A percentile compares a stretch with the other conserved stretches of the same genome.
These are phyloP conservation scores for Tylopilus cervinicoccineus DNA, from an alignment of 768 basidiomycete genomes.

Conservation along the genomic window DNA sequence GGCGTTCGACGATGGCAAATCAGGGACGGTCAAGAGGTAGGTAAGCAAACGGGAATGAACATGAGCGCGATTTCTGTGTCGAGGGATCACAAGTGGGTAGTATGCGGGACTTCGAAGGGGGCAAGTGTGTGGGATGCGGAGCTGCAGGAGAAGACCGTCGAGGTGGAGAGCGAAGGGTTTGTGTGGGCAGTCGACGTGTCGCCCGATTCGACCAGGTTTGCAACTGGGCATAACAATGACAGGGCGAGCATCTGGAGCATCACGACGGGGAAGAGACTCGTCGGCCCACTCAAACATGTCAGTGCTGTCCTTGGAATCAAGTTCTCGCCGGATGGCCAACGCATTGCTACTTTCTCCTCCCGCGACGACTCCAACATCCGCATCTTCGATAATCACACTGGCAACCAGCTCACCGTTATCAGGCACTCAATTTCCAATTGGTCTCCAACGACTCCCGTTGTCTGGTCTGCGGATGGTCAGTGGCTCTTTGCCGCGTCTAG, in stretches of 20 bases:
- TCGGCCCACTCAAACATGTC: neutral
- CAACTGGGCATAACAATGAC: neutral
- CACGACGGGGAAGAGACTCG: neutral
- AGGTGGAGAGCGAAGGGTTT: too few relatives aligned
- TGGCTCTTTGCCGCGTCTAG: too few relatives aligned
- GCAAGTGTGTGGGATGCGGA: too few relatives aligned
- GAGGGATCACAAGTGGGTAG: too few relatives aligned
- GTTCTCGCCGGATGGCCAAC: neutral
- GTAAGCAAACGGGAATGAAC: too few relatives aligned
- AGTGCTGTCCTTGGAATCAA: neutral
- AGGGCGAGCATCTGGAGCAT: neutral
- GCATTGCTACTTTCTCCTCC: neutral
- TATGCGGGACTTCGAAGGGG: too few relatives aligned
- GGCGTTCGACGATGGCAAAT: neutral
- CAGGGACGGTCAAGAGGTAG: too few relatives aligned
- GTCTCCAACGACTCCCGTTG: neutral
- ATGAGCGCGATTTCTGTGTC: too few relatives aligned
- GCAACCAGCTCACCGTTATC: neutral
- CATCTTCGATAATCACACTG: neutral
- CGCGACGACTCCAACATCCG: too few relatives aligned
- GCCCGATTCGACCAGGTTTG: neutral
- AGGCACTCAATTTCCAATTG: neutral
- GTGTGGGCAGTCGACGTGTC: neutral
- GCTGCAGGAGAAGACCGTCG: too few relatives aligned
- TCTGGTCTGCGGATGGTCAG: too few relatives aligned